phyloP scores from a whole-genome alignment of 495 filamentous ascomycete genomes.

The Cladorrhinum samala region DNA sequence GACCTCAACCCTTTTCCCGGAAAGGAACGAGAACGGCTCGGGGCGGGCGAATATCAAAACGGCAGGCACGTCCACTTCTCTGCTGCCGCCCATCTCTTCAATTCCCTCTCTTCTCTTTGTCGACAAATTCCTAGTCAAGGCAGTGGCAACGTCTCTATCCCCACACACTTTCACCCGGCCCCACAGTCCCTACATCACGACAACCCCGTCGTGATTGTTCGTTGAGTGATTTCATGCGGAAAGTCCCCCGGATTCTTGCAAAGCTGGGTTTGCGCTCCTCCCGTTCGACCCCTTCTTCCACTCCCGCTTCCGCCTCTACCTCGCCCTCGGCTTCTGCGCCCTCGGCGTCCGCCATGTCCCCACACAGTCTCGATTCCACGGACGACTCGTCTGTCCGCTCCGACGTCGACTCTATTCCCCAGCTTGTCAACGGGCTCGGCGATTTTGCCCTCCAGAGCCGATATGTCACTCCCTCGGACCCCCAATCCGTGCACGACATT shows the following conservation, averaged over 20 bases:
- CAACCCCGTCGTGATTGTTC: too few species aligned
- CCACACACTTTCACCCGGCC: too few species aligned
- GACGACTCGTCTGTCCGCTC: slow-evolving; percentile 5
- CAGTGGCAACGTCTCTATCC: not conserved
- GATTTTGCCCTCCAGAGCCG: slow-evolving; percentile 18
- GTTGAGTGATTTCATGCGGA: not conserved
- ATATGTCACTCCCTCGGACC: slow-evolving; percentile 11
- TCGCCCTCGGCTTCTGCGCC: not conserved
- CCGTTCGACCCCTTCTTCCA: not conserved
- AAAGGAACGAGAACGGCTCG: slow-evolving; percentile 1
- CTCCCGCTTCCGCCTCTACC: not conserved
- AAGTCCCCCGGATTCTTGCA: not conserved
- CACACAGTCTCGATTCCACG: slow-evolving; percentile 22
- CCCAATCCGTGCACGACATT: slow-evolving; percentile 65
- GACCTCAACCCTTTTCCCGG: slow-evolving; percentile 1
- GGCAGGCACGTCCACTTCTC: slow-evolving; percentile 6
- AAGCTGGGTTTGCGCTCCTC: not conserved
- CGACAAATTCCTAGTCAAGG: not conserved
- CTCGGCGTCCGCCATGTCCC: slow-evolving; percentile 18
- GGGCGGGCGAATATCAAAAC: slow-evolving; percentile 15
- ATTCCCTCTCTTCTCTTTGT: not conserved
- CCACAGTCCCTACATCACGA: too few species aligned
- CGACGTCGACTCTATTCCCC: slow-evolving; percentile 1
- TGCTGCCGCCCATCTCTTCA: not conserved
- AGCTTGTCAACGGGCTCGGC: slow-evolving; percentile 12